Percentiles rank a stretch among this genome's conserved stretches.
These are phyloP conservation scores for Hemileccinum rubropunctum DNA, from an alignment of 768 basidiomycete genomes.

Conservation along the genomic window DNA sequence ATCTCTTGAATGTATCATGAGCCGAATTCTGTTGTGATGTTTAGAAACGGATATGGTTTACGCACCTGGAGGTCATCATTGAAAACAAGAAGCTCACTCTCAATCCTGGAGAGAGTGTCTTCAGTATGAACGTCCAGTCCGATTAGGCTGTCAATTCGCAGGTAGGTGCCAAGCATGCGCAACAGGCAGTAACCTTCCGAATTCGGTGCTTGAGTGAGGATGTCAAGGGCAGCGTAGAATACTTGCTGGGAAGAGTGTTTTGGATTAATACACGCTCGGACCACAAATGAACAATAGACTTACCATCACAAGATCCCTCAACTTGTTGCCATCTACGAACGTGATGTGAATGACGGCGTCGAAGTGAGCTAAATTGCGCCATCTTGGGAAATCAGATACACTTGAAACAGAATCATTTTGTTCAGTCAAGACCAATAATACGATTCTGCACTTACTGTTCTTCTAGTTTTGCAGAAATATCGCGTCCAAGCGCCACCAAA, in stretches of 20 bases:
- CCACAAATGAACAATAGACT: not conserved
- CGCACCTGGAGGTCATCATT: not conserved
- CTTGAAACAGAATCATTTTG: not conserved
- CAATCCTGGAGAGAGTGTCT: not conserved
- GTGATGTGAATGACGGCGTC: not conserved
- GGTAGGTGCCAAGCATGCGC: conserved; percentile 28
- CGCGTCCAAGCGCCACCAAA: too few relatives aligned
- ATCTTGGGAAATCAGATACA: not conserved
- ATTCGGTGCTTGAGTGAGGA: not conserved
- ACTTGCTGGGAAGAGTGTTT: not conserved
- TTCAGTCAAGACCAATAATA: too few relatives aligned
- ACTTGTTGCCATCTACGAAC: conserved; percentile 1
- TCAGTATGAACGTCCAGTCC: conserved; percentile 32
- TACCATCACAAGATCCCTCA: conserved; percentile 2
- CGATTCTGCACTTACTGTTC: too few relatives aligned
- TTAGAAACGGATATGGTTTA: too few relatives aligned
- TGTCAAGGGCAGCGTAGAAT: not conserved
- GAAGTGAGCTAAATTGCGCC: conserved; percentile 1
- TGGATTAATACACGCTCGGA: too few relatives aligned
- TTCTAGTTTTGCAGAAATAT: too few relatives aligned
- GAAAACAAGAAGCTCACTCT: not conserved
- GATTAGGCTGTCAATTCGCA: conserved; percentile 30
- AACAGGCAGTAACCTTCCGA: conserved; percentile 27
- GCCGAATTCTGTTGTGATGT: too few relatives aligned
- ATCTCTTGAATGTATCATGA: too few relatives aligned